Conservation (phyloP, 2,329 filamentous ascomycete genomes). For the Fusarium brevicatenulatum region DNA sequence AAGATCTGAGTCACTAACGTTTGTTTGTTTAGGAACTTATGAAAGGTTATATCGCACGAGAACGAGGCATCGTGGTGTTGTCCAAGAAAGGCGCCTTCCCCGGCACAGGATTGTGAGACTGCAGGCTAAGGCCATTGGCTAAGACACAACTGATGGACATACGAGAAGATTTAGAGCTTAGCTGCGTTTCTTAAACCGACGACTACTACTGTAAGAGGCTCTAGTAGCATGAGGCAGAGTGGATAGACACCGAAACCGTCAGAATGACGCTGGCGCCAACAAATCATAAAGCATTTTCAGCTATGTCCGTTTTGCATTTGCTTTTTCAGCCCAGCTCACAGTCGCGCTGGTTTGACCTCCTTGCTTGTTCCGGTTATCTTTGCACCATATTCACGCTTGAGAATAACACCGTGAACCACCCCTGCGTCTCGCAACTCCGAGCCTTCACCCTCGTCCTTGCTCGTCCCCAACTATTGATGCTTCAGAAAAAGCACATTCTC, state of each 20-base stretch:
- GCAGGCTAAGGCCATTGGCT: constrained; percentile 4
- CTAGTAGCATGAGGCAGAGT: constrained; percentile 17
- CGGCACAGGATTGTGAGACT: constrained; percentile 75
- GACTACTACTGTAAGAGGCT: constrained; percentile 6
- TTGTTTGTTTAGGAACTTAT: constrained; percentile 76
- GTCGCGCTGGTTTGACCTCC: constrained; percentile 2
- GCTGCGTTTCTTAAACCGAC: constrained; percentile 14
- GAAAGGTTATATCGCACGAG: constrained; percentile 97
- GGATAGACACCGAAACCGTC: constrained; percentile 10
- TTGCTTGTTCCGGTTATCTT: constrained; percentile 12
- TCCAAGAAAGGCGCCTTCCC: constrained; percentile 95
- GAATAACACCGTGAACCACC: constrained; percentile 39
- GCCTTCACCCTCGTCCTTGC: constrained; percentile 21
- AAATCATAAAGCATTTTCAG: constrained; percentile 35
- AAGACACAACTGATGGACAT: constrained; percentile 6
- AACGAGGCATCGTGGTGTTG: constrained; percentile 88
- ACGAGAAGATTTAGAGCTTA: constrained; percentile 18
- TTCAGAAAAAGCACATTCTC: neutral
- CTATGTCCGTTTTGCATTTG: constrained; percentile 24
- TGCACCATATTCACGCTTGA: constrained; percentile 42
- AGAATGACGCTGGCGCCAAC: constrained; percentile 33
- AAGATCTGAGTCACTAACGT: constrained; percentile 50
- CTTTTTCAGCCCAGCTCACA: constrained; percentile 14
- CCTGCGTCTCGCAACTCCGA: constrained; percentile 30
- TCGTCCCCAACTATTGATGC: constrained; percentile 9